phyloP scores from a whole-genome alignment of 139 green algal genomes.

The Astrephomene gubernaculifera region DNA sequence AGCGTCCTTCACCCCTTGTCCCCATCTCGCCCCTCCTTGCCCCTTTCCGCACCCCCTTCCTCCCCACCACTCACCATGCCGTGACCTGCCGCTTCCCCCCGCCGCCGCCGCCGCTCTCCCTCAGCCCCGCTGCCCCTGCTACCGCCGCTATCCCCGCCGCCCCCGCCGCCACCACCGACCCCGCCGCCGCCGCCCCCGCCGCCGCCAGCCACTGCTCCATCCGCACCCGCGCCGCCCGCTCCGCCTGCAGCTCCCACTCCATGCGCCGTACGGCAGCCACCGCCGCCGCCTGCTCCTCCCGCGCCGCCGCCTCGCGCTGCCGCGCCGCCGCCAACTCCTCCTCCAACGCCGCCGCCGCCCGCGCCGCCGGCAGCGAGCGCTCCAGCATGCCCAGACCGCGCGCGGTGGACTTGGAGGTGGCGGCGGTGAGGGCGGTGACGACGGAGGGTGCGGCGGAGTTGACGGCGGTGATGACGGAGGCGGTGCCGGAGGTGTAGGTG shows the following conservation, averaged over 20 bases:
- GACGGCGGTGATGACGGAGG: neutral
- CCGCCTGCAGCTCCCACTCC: slow-evolving; percentile 18
- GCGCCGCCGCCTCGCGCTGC: neutral
- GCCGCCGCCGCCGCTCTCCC: no score
- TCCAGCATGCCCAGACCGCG: slow-evolving; percentile 25
- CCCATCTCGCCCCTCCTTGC: no score
- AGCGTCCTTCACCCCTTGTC: no score
- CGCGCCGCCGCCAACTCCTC: slow-evolving; percentile 28
- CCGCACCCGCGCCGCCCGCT: neutral
- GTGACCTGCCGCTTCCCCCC: neutral
- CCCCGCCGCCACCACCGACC: neutral
- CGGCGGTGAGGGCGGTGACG: no score
- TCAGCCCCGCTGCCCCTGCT: neutral
- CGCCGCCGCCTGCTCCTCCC: slow-evolving; percentile 28
- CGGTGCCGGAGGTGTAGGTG: no score
- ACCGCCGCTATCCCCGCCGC: neutral
- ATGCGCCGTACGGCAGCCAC: neutral
- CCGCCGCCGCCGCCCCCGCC: neutral
- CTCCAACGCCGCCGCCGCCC: slow-evolving; percentile 38
- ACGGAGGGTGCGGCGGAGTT: neutral
- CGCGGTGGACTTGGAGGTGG: no score
- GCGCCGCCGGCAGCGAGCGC: slow-evolving; percentile 16
- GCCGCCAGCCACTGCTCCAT: slow-evolving; percentile 20
- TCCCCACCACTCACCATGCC: neutral
- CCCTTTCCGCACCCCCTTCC: neutral